A percentile compares a stretch with the other conserved stretches of the same genome.
These are phyloP conservation scores for Tribonema minus DNA, from an alignment of 108 stramenopile species.

Conservation along the genomic window DNA sequence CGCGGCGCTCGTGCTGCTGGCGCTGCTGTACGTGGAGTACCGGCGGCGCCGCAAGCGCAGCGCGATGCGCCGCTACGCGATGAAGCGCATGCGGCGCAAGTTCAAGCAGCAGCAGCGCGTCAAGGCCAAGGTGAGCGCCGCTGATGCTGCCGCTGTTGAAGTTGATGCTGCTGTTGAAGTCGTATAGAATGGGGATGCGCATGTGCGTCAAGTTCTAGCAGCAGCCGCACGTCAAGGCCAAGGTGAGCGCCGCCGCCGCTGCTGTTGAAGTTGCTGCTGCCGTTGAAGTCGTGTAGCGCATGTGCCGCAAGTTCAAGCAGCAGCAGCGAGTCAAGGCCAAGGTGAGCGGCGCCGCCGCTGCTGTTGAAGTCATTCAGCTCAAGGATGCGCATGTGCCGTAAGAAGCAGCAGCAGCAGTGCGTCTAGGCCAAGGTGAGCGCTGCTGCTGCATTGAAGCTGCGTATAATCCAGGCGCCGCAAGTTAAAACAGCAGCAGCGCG, in stretches of 20 bases:
- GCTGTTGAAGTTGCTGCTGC: neutral
- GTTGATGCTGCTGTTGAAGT: neutral
- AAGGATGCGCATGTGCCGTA: too few relatives aligned
- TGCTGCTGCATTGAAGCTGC: too few relatives aligned
- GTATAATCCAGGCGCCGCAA: too few relatives aligned
- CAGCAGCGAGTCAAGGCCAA: constrained; percentile 29
- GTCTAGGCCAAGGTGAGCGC: too few relatives aligned
- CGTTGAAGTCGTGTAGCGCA: constrained; percentile 44
- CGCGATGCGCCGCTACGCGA: constrained; percentile 59
- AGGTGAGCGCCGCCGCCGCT: neutral
- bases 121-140: neutral
- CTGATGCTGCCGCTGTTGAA: neutral
- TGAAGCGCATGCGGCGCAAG: constrained; percentile 65
- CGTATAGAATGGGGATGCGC: too few relatives aligned
- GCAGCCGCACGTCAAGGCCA: too few relatives aligned
- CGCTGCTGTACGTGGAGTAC: constrained; percentile 61
- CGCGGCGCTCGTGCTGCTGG: constrained; percentile 1
- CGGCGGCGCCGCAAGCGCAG: constrained; percentile 59
- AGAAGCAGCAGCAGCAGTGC: too few relatives aligned
- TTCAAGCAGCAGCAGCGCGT: constrained; percentile 58
- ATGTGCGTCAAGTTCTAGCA: too few relatives aligned
- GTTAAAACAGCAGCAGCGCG: too few relatives aligned
- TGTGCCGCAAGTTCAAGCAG: constrained; percentile 67
- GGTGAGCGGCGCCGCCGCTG: neutral
- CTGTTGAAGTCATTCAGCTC: neutral